Conservation (phyloP, 768 basidiomycete species). For the Mycena haematopus region DNA sequence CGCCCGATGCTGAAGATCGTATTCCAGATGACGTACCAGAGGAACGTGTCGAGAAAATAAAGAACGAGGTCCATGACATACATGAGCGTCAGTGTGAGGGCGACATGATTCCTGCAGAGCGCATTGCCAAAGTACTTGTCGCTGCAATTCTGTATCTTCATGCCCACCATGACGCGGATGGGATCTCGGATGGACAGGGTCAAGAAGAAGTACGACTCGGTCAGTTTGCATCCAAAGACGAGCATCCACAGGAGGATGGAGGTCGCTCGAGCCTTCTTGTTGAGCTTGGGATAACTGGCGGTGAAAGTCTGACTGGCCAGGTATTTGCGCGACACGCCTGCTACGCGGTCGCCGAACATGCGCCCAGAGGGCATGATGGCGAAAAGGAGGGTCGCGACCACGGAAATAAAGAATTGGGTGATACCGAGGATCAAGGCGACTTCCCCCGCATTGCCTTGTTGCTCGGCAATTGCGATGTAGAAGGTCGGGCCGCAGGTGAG, state of each 20-base stretch:
- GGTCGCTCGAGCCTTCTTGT: conserved; percentile 69
- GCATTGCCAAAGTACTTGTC: conserved; percentile 86
- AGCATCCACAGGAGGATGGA: conserved; percentile 88
- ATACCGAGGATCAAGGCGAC: conserved; percentile 92
- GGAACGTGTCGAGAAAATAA: conserved; percentile 99
- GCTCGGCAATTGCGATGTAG: conserved; percentile 89
- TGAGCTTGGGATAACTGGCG: conserved; percentile 85
- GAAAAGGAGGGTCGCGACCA: conserved; percentile 85
- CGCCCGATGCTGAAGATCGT: conserved; percentile 90
- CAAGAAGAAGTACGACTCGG: conserved; percentile 98
- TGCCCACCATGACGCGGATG: conserved; percentile 93
- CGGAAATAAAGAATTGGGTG: conserved; percentile 95
- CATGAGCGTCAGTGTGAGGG: conserved; percentile 96
- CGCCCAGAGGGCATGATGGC: conserved; percentile 93
- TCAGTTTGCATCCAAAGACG: conserved; percentile 95
- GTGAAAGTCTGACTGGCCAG: conserved; percentile 99
- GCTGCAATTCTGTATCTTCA: conserved; percentile 91
- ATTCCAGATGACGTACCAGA: conserved; percentile 99
- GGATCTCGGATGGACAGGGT: conserved; percentile 94
- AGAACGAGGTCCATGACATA: conserved; percentile 97
- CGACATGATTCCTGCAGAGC: conserved; percentile 92
- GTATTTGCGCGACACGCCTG: conserved; percentile 94
- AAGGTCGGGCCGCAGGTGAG: conserved; percentile 93
- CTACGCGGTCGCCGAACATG: conserved; percentile 98
- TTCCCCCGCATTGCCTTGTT: conserved; percentile 64